Evolutionary conservation across 1,284 basidiomycete species (phyloP).

Genomic region (Cryptococcus sp.): DNA sequence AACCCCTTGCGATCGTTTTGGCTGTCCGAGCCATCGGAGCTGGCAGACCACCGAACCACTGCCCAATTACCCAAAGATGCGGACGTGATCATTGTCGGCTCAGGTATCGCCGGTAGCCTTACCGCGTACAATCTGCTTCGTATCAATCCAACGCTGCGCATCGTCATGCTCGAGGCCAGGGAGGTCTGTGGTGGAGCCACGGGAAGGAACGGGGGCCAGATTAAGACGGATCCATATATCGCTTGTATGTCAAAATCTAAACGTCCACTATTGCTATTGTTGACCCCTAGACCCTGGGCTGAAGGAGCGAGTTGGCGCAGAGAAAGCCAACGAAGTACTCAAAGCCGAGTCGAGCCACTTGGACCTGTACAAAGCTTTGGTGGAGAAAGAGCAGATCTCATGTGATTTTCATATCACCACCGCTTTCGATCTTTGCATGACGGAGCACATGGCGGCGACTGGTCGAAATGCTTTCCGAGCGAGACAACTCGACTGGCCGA

Average conservation of each 20-base stretch:
- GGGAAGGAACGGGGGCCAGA: conserved; percentile 15
- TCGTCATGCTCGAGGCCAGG: conserved; percentile 16
- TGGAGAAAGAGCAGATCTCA: conserved; percentile 14
- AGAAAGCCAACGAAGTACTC: conserved; percentile 14
- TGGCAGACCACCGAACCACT: conserved; percentile 10
- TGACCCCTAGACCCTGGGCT: conserved; percentile 10
- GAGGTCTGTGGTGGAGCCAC: conserved; percentile 18
- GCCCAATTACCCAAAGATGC: conserved; percentile 16
- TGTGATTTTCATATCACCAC: conserved; percentile 14
- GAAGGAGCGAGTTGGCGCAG: too few species aligned
- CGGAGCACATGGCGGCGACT: conserved; percentile 16
- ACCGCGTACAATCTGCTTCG: conserved; percentile 11
- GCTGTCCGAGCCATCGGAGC: conserved; percentile 14
- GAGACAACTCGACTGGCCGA: conserved; percentile 12
- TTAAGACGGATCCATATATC: background rate
- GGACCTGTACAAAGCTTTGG: conserved; percentile 10
- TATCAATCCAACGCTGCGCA: conserved; percentile 7
- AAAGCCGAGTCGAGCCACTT: conserved; percentile 20
- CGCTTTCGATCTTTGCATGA: conserved; percentile 21
- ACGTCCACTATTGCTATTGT: conserved; percentile 16
- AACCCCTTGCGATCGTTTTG: conserved; percentile 19
- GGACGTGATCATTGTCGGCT: conserved; percentile 29
- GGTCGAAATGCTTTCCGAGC: conserved; percentile 10
- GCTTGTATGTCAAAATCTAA: background rate
- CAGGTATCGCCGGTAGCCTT: conserved; percentile 21